These are phyloP conservation scores for Candolleomyces eurysporus DNA, from an alignment of 768 basidiomycete genomes.

Conservation along the genomic window DNA sequence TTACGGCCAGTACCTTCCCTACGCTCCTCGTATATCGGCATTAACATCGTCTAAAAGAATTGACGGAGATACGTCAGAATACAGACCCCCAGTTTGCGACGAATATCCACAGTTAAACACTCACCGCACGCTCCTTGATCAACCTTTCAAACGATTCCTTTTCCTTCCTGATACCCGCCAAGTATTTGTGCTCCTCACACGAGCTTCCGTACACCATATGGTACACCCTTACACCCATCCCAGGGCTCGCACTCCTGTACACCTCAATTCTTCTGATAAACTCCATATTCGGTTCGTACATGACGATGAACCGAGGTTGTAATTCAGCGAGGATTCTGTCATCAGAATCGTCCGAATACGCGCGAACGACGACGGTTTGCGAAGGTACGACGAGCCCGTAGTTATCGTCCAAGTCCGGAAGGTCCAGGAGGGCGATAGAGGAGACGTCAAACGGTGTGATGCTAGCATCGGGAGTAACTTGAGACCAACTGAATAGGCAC, in stretches of 20 bases:
- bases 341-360: slow-evolving; percentile 91
- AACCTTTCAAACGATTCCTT: slow-evolving; percentile 92
- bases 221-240: slow-evolving; percentile 83
- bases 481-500: slow-evolving; percentile 1
- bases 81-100: too few relatives aligned
- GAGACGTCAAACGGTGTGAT: slow-evolving; percentile 14
- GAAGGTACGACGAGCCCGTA: slow-evolving; percentile 80
- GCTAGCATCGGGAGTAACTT: neutral
- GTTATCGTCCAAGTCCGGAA: slow-evolving; percentile 65
- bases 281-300: slow-evolving; percentile 93
- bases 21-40: slow-evolving; percentile 73
- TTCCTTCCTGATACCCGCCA: slow-evolving; percentile 84
- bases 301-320: slow-evolving; percentile 87
- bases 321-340: slow-evolving; percentile 86
- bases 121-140: slow-evolving; percentile 87
- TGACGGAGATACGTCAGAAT: neutral
- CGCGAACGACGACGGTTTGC: slow-evolving; percentile 80
- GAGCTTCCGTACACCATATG: slow-evolving; percentile 94
- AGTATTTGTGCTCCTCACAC: slow-evolving; percentile 94
- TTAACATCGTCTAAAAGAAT: slow-evolving; percentile 72
- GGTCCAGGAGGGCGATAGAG: slow-evolving; percentile 31
- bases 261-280: slow-evolving; percentile 93
- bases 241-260: slow-evolving; percentile 82
- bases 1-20: slow-evolving; percentile 36
- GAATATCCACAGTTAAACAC: slow-evolving; percentile 25